phyloP scores from a whole-genome alignment of 208 protist genomes.

The Porcisia hertigi region DNA sequence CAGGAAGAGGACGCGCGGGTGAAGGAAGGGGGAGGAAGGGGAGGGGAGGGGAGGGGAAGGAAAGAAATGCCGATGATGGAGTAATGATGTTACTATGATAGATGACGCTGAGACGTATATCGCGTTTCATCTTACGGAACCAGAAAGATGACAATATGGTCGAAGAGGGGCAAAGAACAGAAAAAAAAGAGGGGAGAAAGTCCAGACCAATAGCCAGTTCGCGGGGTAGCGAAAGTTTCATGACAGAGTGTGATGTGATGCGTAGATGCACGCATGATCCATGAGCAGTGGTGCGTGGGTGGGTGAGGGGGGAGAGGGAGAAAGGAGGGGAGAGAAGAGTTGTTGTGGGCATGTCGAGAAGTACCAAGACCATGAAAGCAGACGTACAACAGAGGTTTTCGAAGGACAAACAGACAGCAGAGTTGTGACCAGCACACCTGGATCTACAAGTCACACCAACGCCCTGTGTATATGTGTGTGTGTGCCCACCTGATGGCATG shows the following conservation, averaged over 20 bases:
- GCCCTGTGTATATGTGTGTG: neutral
- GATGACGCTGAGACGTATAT: neutral
- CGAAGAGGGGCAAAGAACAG: neutral
- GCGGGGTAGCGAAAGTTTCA: too few species aligned
- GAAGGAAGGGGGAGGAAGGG: neutral
- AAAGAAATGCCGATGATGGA: neutral
- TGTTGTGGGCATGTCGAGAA: too few species aligned
- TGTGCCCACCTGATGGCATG: neutral
- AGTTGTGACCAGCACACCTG: neutral
- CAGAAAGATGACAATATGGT: neutral
- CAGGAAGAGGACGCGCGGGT: too few species aligned
- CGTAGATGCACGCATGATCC: too few species aligned
- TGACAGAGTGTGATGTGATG: neutral
- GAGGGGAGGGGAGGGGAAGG: constrained; percentile 3
- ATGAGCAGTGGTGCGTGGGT: neutral
- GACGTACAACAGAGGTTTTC: too few species aligned
- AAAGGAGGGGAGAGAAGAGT: too few species aligned
- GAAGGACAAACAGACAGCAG: too few species aligned
- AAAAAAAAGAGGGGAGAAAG: too few species aligned
- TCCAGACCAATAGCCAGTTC: neutral
- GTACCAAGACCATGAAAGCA: too few species aligned
- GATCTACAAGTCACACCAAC: neutral
- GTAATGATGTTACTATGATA: constrained; percentile 8
- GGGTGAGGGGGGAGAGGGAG: neutral
- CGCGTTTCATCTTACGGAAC: neutral